Conservation (phyloP, 2,329 filamentous ascomycete genomes). For the Cladosporium sp. region DNA sequence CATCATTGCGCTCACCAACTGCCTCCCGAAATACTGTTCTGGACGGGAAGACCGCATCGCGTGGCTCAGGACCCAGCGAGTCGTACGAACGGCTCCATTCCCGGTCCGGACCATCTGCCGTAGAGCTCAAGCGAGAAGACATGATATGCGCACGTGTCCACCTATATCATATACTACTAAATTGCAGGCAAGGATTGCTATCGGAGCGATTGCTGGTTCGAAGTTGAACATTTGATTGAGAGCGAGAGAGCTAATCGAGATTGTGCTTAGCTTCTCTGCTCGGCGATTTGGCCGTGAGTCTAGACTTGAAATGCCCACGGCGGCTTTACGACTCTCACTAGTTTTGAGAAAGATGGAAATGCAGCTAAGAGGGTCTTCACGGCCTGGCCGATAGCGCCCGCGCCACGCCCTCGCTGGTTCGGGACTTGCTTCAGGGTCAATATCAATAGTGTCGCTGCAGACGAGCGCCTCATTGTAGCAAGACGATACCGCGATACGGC, state of each 20-base stretch:
- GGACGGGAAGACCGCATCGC: neutral
- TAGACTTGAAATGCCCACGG: too few species aligned
- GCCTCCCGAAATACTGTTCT: neutral
- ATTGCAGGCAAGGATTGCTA: too few species aligned
- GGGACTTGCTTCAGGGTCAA: neutral
- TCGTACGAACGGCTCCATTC: neutral
- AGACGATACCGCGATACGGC: neutral
- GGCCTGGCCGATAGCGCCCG: slow-evolving; percentile 9
- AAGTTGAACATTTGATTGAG: too few species aligned
- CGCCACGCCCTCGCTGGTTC: slow-evolving; percentile 1
- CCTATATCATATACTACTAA: neutral
- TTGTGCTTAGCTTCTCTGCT: too few species aligned
- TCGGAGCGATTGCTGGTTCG: too few species aligned
- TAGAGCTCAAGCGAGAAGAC: neutral
- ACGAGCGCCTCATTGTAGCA: neutral
- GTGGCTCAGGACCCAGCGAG: too few species aligned
- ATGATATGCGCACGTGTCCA: neutral
- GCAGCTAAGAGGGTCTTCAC: slow-evolving; percentile 12
- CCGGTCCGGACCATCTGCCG: neutral
- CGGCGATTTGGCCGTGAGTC: too few species aligned
- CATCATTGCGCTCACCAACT: too few species aligned
- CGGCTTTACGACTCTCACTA: neutral
- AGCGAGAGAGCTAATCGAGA: too few species aligned
- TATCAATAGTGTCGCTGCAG: slow-evolving; percentile 5
- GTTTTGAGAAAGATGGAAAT: slow-evolving; percentile 1